Evolutionary conservation across 805 yeast species (phyloP).

Genomic region (Pichia kluyveri): DNA sequence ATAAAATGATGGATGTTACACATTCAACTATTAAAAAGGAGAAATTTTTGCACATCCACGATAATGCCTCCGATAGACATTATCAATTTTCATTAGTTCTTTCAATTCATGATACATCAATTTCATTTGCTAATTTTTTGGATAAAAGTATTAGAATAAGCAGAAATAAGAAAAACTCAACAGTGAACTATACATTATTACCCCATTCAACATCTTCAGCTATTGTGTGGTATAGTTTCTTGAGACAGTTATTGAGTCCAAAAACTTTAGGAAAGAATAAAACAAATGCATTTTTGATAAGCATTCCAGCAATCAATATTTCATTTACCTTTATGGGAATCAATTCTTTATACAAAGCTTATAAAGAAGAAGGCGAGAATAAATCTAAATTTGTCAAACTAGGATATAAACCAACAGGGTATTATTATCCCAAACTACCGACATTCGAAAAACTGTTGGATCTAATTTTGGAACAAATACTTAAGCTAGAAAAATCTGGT

Average conservation of each 20-base stretch:
- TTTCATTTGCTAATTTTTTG: slow-evolving; percentile 50
- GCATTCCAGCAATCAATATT: slow-evolving; percentile 37
- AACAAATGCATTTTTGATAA: slow-evolving; percentile 19
- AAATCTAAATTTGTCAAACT: background rate
- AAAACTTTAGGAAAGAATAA: background rate
- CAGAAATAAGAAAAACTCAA: slow-evolving; percentile 9
- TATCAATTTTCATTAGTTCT: slow-evolving; percentile 12
- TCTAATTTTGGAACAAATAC: slow-evolving; percentile 28
- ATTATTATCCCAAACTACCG: slow-evolving; percentile 18
- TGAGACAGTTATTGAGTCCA: slow-evolving; percentile 38
- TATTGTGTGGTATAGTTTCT: slow-evolving; percentile 53
- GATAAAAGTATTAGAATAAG: slow-evolving; percentile 63
- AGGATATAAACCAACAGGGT: slow-evolving; percentile 14
- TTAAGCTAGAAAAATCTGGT: slow-evolving; percentile 3
- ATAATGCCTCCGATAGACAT: background rate
- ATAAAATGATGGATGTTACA: background rate
- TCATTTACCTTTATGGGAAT: slow-evolving; percentile 25
- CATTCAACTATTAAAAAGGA: background rate
- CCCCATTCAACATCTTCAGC: slow-evolving; percentile 46
- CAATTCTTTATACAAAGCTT: background rate
- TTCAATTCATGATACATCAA: slow-evolving; percentile 20
- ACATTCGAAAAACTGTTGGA: slow-evolving; percentile 32
- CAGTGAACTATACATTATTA: slow-evolving; percentile 39
- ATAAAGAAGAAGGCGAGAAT: background rate
- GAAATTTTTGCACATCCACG: background rate